Evolutionary conservation across 176 grass and related monocot genomes (phyloP).

Genomic region (Guadua angustifolia): DNA sequence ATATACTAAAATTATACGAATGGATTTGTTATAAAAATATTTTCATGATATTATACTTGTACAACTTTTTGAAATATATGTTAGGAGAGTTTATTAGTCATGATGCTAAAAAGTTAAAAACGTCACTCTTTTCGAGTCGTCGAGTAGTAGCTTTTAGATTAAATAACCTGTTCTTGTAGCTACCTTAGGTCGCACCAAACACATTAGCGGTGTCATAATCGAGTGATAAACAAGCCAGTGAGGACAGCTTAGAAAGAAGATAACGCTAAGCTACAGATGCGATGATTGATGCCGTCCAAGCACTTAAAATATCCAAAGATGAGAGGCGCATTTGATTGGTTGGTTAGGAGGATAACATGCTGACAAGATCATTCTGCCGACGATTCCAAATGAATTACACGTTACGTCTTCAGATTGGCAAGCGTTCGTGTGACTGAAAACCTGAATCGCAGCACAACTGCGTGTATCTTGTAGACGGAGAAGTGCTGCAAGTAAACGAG

Average conservation of each 20-base stretch:
- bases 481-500: too few species aligned
- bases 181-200: neutral
- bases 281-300: constrained; percentile 31
- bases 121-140: too few species aligned
- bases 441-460: neutral
- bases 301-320: constrained; percentile 31
- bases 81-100: too few species aligned
- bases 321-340: neutral
- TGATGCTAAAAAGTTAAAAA: too few species aligned
- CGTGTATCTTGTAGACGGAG: neutral
- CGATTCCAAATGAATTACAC: neutral
- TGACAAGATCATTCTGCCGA: constrained; percentile 17
- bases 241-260: neutral
- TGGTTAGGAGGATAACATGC: neutral
- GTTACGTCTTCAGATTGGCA: neutral
- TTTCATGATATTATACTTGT: too few species aligned
- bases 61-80: too few species aligned
- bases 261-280: neutral
- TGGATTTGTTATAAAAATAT: too few species aligned
- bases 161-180: neutral
- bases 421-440: neutral
- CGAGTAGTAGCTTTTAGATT: too few species aligned
- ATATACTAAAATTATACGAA: too few species aligned
- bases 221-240: constrained; percentile 1
- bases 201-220: constrained; percentile 16